Conservation (phyloP, 2,329 filamentous ascomycete genomes). For the Akanthomyces muscarius region DNA sequence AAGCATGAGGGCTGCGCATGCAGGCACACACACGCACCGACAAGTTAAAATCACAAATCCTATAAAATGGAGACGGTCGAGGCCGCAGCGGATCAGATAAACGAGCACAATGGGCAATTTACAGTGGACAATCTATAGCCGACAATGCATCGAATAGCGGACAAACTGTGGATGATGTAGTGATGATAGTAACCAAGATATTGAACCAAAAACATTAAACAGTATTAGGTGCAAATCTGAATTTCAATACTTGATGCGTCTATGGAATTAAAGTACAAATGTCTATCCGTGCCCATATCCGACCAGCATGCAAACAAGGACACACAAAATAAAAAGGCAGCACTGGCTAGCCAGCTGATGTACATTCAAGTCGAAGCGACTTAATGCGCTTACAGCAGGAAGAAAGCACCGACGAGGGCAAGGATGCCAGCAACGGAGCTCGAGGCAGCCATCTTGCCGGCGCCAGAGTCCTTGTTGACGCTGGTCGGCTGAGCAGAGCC, state of each 20-base stretch:
- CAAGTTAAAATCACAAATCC: too few relatives aligned
- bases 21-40: not conserved
- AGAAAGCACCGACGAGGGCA: slow-evolving; percentile 14
- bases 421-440: slow-evolving; percentile 14
- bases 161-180: not conserved
- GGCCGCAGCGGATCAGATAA: too few relatives aligned
- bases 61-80: too few relatives aligned
- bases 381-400: slow-evolving; percentile 11
- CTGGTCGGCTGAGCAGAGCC: not conserved
- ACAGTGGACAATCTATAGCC: too few relatives aligned
- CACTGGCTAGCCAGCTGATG: not conserved
- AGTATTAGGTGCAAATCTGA: not conserved
- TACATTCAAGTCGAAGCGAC: not conserved
- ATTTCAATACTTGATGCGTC: slow-evolving; percentile 7
- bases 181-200: too few relatives aligned
- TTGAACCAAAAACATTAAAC: not conserved
- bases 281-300: slow-evolving; percentile 11
- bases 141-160: not conserved
- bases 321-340: not conserved
- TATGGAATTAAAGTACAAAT: slow-evolving; percentile 14
- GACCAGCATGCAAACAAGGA: slow-evolving; percentile 8
- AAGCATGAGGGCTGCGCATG: not conserved
- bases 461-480: slow-evolving; percentile 1
- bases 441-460: slow-evolving; percentile 12
- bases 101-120: too few relatives aligned